phyloP scores from a whole-genome alignment of 768 basidiomycete species.

The Tulasnella sp. region DNA sequence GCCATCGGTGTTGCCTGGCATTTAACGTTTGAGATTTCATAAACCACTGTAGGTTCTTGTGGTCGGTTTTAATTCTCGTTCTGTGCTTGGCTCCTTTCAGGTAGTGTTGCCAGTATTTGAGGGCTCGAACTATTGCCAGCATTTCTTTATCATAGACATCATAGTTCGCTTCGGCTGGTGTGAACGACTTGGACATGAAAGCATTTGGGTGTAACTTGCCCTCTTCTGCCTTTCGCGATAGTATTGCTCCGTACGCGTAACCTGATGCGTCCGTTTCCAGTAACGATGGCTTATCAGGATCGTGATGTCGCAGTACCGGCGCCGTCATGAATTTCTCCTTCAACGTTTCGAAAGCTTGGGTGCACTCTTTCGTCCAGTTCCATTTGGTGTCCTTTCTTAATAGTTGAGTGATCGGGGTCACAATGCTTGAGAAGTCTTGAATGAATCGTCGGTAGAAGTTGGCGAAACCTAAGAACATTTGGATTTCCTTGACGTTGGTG shows the following conservation, averaged over 20 bases:
- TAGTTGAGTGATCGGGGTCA: conserved; percentile 19
- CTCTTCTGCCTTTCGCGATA: neutral
- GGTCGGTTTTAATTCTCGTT: neutral
- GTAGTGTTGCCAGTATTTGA: conserved; percentile 8
- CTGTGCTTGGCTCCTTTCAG: neutral
- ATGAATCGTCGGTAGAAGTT: conserved; percentile 29
- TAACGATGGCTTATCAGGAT: neutral
- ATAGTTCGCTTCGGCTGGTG: conserved; percentile 23
- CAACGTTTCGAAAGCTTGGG: conserved; percentile 14
- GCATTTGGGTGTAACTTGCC: conserved; percentile 17
- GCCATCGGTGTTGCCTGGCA: neutral
- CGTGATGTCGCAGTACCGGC: neutral
- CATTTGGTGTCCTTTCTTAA: neutral
- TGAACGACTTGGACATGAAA: conserved; percentile 14
- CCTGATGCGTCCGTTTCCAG: conserved; percentile 1
- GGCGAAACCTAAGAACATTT: conserved; percentile 26
- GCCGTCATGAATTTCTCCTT: conserved; percentile 21
- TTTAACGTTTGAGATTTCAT: neutral
- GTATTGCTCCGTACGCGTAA: conserved; percentile 9
- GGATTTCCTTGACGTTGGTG: no score
- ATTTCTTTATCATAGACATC: conserved; percentile 30
- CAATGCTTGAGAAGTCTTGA: conserved; percentile 22
- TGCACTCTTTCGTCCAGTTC: neutral
- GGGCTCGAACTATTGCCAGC: conserved; percentile 26
- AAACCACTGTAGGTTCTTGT: neutral